phyloP scores from a whole-genome alignment of 2,329 filamentous ascomycete genomes.

The Epicoccum nigrum region DNA sequence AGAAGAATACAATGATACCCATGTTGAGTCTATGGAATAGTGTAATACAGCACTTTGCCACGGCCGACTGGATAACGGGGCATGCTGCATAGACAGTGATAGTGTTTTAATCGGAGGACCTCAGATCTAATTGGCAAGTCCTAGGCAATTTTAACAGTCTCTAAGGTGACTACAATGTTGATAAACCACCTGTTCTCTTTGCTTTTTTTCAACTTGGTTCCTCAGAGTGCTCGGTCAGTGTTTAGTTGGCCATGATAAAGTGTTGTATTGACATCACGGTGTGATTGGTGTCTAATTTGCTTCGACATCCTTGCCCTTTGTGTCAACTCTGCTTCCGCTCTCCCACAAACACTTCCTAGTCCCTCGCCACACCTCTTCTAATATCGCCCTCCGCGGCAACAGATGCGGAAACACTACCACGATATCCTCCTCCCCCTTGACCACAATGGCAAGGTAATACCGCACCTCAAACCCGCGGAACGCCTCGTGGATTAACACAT shows the following conservation, averaged over 20 bases:
- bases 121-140: too few species aligned
- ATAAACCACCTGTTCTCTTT: too few species aligned
- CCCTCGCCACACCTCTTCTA: conserved; percentile 91
- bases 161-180: too few species aligned
- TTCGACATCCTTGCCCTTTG: neutral
- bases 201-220: too few species aligned
- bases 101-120: too few species aligned
- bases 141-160: too few species aligned
- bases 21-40: neutral
- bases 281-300: neutral
- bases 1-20: too few species aligned
- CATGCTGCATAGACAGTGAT: too few species aligned
- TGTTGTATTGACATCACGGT: too few species aligned
- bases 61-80: too few species aligned
- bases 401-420: conserved; percentile 94
- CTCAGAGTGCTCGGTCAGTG: too few species aligned
- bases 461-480: conserved; percentile 90
- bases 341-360: conserved; percentile 83
- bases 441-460: conserved; percentile 88
- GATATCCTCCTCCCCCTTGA: conserved; percentile 84
- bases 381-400: conserved; percentile 73
- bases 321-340: conserved; percentile 26
- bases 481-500: conserved; percentile 93
- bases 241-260: neutral
- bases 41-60: neutral